A percentile compares a stretch with the other conserved stretches of the same genome.
phyloP scores from a whole-genome alignment of 805 yeast species.

The Priceomyces castillae region DNA sequence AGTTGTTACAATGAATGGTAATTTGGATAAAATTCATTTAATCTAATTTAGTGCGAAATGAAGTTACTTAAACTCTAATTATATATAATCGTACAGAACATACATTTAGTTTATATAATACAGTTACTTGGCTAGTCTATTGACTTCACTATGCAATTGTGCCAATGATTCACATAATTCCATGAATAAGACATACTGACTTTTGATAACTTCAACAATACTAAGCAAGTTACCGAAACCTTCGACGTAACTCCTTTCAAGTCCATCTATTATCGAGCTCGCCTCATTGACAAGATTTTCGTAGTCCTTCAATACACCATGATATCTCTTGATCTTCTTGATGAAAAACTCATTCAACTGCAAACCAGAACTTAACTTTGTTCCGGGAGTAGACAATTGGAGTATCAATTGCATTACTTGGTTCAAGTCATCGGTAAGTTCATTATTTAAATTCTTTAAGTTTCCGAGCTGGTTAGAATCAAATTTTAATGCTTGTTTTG shows the following conservation, averaged over 20 bases:
- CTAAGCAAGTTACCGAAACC: slow-evolving; percentile 42
- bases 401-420: slow-evolving; percentile 52
- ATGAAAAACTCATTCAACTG: slow-evolving; percentile 58
- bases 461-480: slow-evolving; percentile 40
- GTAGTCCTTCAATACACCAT: slow-evolving; percentile 49
- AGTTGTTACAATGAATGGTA: background rate
- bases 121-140: slow-evolving; percentile 10
- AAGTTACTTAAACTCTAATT: background rate
- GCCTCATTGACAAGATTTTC: slow-evolving; percentile 64
- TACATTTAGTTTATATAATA: background rate
- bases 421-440: slow-evolving; percentile 48
- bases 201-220: slow-evolving; percentile 59
- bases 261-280: slow-evolving; percentile 48
- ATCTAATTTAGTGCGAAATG: background rate
- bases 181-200: slow-evolving; percentile 69
- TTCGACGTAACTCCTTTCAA: slow-evolving; percentile 36
- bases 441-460: slow-evolving; percentile 37
- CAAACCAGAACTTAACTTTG: slow-evolving; percentile 51
- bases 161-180: slow-evolving; percentile 74
- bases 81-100: background rate
- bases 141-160: slow-evolving; percentile 52
- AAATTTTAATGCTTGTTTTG: slow-evolving; percentile 59
- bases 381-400: slow-evolving; percentile 53
- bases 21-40: too few species aligned
- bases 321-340: slow-evolving; percentile 49